Evolutionary conservation across 306 rosid species (phyloP).

Genomic region (Cyamopsis tetragonoloba): DNA sequence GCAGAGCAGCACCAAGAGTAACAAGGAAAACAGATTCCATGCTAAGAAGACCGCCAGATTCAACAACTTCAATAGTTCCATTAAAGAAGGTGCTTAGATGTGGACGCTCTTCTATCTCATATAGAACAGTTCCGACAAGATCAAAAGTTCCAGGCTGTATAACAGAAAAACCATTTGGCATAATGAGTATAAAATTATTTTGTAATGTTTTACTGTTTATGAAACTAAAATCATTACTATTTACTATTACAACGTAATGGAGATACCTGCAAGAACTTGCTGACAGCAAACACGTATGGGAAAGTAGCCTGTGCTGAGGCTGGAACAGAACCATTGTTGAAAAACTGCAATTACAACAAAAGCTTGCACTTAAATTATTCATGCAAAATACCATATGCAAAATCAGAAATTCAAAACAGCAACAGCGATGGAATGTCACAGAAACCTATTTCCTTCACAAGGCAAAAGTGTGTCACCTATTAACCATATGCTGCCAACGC

Average conservation of each 20-base stretch:
- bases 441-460: background rate
- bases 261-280: constrained; percentile 88
- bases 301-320: constrained; percentile 80
- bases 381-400: background rate
- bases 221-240: background rate
- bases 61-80: constrained; percentile 85
- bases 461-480: background rate
- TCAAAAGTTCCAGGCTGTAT: constrained; percentile 88
- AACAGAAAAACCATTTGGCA: constrained; percentile 7
- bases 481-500: background rate
- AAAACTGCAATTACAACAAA: constrained; percentile 44
- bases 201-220: background rate
- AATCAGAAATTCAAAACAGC: background rate
- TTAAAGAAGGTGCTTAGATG: constrained; percentile 78
- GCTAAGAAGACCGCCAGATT: constrained; percentile 64
- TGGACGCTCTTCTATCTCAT: constrained; percentile 76
- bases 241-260: constrained; percentile 2
- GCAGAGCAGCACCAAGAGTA: constrained; percentile 76
- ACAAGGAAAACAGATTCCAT: constrained; percentile 79
- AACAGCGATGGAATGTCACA: background rate
- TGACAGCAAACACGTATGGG: constrained; percentile 80
- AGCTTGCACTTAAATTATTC: constrained; percentile 3
- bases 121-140: constrained; percentile 75
- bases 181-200: constrained; percentile 4
- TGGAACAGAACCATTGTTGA: constrained; percentile 71